These are phyloP conservation scores for Metarhizium brunneum DNA, from an alignment of 2,329 filamentous ascomycete species.

Conservation along the genomic window DNA sequence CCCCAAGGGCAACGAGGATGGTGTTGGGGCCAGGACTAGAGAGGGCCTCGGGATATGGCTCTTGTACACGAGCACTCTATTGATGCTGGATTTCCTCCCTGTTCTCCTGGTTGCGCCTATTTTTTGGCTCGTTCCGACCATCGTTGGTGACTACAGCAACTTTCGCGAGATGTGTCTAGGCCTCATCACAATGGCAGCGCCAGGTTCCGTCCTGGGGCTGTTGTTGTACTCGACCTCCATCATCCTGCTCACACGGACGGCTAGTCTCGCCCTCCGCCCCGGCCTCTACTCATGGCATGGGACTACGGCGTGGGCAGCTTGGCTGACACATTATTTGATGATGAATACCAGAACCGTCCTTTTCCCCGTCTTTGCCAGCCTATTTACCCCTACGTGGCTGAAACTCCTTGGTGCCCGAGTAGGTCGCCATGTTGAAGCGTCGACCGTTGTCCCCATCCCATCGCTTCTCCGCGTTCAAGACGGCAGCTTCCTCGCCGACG, in stretches of 20 bases:
- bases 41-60: conserved; percentile 4
- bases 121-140: conserved; percentile 5
- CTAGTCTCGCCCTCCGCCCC: conserved; percentile 7
- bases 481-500: conserved; percentile 13
- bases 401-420: conserved; percentile 10
- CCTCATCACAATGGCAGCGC: conserved; percentile 5
- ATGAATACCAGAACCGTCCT: conserved; percentile 5
- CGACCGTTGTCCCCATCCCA: conserved; percentile 11
- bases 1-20: neutral
- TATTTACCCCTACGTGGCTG: conserved; percentile 12
- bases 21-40: neutral
- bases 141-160: conserved; percentile 9
- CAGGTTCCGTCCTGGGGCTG: conserved; percentile 7
- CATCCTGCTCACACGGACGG: conserved; percentile 5
- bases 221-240: conserved; percentile 1
- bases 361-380: conserved; percentile 13
- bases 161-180: conserved; percentile 4
- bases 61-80: conserved; percentile 6
- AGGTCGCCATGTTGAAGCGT: conserved; percentile 11
- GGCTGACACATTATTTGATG: conserved; percentile 11
- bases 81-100: conserved; percentile 9
- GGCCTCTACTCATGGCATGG: conserved; percentile 13
- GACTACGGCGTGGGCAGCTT: conserved; percentile 10
- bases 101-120: conserved; percentile 7
- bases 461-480: conserved; percentile 11